Evolutionary conservation across 306 rosid species (phyloP).

Genomic region (Medicago truncatula): MtrunA17r5.0-ANR NC_053044.1:17866501-17867000

Average conservation of each 20-base stretch:
- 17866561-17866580: no score
- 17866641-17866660: no score
- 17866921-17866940: constrained; percentile 3
- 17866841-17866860: constrained; percentile 39
- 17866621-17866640: no score
- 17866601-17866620: no score
- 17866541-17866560: no score
- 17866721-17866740: constrained; percentile 34
- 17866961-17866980: constrained; percentile 61
- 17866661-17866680: not conserved
- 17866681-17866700: constrained; percentile 11
- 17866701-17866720: constrained; percentile 17
- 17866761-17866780: constrained; percentile 11
- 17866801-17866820: not conserved
- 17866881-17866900: constrained; percentile 11
- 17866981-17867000: constrained; percentile 47
- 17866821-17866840: constrained; percentile 15
- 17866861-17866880: constrained; percentile 38
- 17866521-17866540: no score
- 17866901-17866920: constrained; percentile 17
- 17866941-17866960: constrained; percentile 53
- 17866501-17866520: no score
- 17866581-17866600: no score
- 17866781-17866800: constrained; percentile 23
- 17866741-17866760: constrained; percentile 12